Conservation (phyloP, 805 yeast species). For the Schwanniomyces polymorphus region DNA sequence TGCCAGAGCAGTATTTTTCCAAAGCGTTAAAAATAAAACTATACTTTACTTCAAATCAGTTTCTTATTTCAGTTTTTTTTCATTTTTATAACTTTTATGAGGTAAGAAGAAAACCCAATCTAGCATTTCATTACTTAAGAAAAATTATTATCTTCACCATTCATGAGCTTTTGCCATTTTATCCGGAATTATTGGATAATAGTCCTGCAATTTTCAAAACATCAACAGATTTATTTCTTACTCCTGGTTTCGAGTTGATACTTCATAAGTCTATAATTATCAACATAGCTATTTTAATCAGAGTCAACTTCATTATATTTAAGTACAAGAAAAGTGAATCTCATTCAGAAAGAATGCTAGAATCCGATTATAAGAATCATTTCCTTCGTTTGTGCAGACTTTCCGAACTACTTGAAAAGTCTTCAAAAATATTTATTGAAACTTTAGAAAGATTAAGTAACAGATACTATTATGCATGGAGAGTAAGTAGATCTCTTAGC, state of each 20-base stretch:
- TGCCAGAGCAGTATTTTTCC: not conserved
- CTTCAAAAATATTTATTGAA: conserved; percentile 9
- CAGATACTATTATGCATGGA: conserved; percentile 31
- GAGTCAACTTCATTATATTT: conserved; percentile 3
- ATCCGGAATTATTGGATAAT: conserved; percentile 12
- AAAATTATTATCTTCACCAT: conserved; percentile 19
- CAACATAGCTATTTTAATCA: conserved; percentile 3
- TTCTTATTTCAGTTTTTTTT: conserved; percentile 19
- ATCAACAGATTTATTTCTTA: conserved; percentile 16
- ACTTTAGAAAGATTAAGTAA: conserved; percentile 11
- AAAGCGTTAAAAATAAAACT: conserved; percentile 13
- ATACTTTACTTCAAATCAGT: conserved; percentile 17
- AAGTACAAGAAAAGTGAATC: not conserved
- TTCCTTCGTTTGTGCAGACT: too few relatives aligned
- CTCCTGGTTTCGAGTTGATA: conserved; percentile 17
- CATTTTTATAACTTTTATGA: conserved; percentile 29
- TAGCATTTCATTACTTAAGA: conserved; percentile 25
- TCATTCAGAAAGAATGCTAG: conserved; percentile 2
- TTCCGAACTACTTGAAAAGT: too few relatives aligned
- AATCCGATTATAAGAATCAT: too few relatives aligned
- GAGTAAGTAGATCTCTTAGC: too few relatives aligned
- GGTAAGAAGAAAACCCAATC: conserved; percentile 15
- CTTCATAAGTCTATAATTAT: conserved; percentile 16
- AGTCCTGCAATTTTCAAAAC: conserved; percentile 8
- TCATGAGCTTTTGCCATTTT: conserved; percentile 18